Percentiles rank a stretch among this genome's conserved stretches.
phyloP scores from a whole-genome alignment of 257 asterid genomes.

The Nicotiana knightiana region DNA sequence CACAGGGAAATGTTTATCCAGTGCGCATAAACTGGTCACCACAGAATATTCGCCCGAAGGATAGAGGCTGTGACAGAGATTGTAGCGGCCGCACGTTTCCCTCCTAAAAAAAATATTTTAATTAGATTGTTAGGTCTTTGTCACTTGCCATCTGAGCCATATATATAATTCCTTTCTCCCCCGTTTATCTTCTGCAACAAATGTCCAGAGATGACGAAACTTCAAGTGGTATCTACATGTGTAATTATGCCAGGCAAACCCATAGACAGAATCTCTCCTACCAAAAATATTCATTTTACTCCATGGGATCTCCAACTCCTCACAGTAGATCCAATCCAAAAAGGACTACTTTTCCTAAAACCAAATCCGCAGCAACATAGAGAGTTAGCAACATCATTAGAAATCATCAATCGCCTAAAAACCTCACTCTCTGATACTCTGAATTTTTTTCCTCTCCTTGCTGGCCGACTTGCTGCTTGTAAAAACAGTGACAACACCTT shows the following conservation, averaged over 20 bases:
- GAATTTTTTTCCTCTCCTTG: slow-evolving; percentile 44
- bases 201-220: slow-evolving; percentile 8
- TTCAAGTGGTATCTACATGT: slow-evolving; percentile 16
- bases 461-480: slow-evolving; percentile 39
- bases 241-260: not conserved
- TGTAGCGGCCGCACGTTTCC: too few relatives aligned
- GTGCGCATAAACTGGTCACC: too few relatives aligned
- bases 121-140: not conserved
- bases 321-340: slow-evolving; percentile 25
- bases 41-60: too few relatives aligned
- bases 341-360: slow-evolving; percentile 32
- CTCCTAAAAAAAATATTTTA: too few relatives aligned
- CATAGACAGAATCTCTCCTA: not conserved
- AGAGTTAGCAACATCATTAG: not conserved
- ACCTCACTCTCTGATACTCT: slow-evolving; percentile 38
- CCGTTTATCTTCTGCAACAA: not conserved
- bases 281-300: slow-evolving; percentile 15
- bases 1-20: too few relatives aligned
- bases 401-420: slow-evolving; percentile 27
- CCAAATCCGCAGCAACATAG: slow-evolving; percentile 12
- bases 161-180: not conserved
- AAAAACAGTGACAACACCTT: slow-evolving; percentile 10
- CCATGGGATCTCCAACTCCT: slow-evolving; percentile 36
- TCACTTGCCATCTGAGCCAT: not conserved
- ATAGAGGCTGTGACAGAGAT: too few relatives aligned